Percentiles rank a stretch among this genome's conserved stretches.
Evolutionary conservation across 2,329 filamentous ascomycete genomes (phyloP).

Genomic region (Pleochaeta shiraiana): DNA sequence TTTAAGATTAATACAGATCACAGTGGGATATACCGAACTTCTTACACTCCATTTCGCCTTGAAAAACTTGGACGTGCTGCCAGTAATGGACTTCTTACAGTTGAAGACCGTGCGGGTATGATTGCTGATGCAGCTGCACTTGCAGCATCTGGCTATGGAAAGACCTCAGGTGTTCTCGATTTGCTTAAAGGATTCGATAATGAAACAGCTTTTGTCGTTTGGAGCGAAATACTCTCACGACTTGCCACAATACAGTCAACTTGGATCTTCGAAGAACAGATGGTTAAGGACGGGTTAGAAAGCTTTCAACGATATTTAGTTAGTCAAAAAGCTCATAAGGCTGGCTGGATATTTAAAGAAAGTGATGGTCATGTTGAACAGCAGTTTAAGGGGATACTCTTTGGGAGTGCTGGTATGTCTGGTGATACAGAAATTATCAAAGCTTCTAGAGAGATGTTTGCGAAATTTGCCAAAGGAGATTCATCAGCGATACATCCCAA

Average conservation of each 20-base stretch:
- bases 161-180: conserved; percentile 72
- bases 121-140: conserved; percentile 81
- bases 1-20: conserved; percentile 96
- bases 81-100: conserved; percentile 54
- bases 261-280: conserved; percentile 71
- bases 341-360: conserved; percentile 76
- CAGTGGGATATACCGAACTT: conserved; percentile 77
- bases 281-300: conserved; percentile 53
- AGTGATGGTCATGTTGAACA: conserved; percentile 75
- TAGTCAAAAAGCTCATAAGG: conserved; percentile 57
- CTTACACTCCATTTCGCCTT: conserved; percentile 64
- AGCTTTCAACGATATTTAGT: conserved; percentile 63
- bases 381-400: conserved; percentile 86
- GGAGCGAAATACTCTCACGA: conserved; percentile 74
- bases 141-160: conserved; percentile 77
- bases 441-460: conserved; percentile 78
- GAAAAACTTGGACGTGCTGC: conserved; percentile 75
- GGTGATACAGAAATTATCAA: conserved; percentile 60
- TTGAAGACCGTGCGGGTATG: conserved; percentile 89
- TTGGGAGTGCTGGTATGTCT: conserved; percentile 58
- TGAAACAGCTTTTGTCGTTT: conserved; percentile 80
- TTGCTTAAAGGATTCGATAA: conserved; percentile 69
- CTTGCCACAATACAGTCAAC: conserved; percentile 59
- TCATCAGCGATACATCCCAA: conserved; percentile 74
- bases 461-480: conserved; percentile 62